Conservation (phyloP, 768 basidiomycete genomes). For the Podaxis carcinomalis region DNA sequence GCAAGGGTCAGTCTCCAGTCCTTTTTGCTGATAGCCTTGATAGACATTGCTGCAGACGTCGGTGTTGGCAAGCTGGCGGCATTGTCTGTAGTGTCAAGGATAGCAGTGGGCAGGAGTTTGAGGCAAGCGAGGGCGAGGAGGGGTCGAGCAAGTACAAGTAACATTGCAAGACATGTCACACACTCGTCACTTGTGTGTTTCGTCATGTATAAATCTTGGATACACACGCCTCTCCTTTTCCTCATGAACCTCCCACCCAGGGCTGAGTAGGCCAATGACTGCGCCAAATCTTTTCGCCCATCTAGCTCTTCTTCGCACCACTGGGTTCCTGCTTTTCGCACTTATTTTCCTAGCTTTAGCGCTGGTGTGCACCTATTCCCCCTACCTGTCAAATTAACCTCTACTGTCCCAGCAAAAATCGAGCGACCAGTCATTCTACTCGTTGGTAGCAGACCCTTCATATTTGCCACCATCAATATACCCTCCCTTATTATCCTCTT, state of each 20-base stretch:
- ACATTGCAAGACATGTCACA: neutral
- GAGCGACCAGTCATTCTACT: neutral
- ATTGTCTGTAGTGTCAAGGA: neutral
- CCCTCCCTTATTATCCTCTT: neutral
- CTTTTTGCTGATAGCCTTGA: neutral
- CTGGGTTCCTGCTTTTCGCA: neutral
- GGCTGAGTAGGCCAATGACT: neutral
- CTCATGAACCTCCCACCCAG: neutral
- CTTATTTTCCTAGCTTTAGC: neutral
- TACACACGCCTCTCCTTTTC: neutral
- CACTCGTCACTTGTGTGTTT: neutral
- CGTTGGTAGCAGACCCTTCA: constrained; percentile 2
- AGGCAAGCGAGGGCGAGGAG: neutral
- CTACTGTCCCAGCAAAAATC: neutral
- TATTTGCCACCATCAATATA: neutral
- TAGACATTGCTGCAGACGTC: neutral
- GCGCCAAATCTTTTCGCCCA: neutral
- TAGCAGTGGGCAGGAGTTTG: neutral
- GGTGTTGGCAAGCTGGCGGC: neutral
- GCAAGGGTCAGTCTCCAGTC: constrained; percentile 13
- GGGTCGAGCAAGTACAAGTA: neutral
- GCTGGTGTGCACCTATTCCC: neutral
- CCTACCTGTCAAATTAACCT: neutral
- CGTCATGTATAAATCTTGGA: neutral
- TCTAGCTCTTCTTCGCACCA: neutral